These are phyloP conservation scores for Leccinum obscurum DNA, from an alignment of 768 basidiomycete species.

Conservation along the genomic window DNA sequence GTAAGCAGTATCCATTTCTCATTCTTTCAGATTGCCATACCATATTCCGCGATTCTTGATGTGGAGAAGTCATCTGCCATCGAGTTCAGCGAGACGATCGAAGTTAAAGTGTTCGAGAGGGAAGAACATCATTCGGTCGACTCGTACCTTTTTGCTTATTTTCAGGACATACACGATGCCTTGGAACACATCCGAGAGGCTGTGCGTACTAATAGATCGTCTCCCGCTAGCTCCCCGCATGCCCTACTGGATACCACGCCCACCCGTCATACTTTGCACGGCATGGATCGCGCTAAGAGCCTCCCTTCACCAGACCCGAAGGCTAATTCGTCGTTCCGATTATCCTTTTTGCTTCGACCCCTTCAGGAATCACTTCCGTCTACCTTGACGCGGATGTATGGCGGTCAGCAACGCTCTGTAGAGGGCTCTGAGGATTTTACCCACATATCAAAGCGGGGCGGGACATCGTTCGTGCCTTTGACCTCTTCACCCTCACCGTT, in stretches of 20 bases:
- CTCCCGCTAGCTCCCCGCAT: slow-evolving; percentile 22
- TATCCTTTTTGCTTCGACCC: slow-evolving; percentile 66
- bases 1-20: slow-evolving; percentile 4
- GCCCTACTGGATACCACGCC: slow-evolving; percentile 61
- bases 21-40: slow-evolving; percentile 77
- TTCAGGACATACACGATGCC: slow-evolving; percentile 75
- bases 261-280: slow-evolving; percentile 34
- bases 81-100: slow-evolving; percentile 96
- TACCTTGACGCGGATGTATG: slow-evolving; percentile 35
- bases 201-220: slow-evolving; percentile 56
- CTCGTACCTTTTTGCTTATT: slow-evolving; percentile 95
- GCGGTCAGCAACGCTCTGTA: slow-evolving; percentile 35
- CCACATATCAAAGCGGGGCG: slow-evolving; percentile 59
- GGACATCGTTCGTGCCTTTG: slow-evolving; percentile 60
- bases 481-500: slow-evolving; percentile 40
- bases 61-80: slow-evolving; percentile 86
- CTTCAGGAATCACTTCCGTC: slow-evolving; percentile 56
- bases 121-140: slow-evolving; percentile 74
- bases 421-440: slow-evolving; percentile 65
- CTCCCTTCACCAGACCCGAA: slow-evolving; percentile 36
- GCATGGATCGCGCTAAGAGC: slow-evolving; percentile 43
- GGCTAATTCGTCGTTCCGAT: slow-evolving; percentile 52
- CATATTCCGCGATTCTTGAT: slow-evolving; percentile 85
- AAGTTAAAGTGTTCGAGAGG: slow-evolving; percentile 88
- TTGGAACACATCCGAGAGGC: slow-evolving; percentile 80